Conservation (phyloP, 2,329 filamentous ascomycete species). For the Xylaria polymorpha region DNA sequence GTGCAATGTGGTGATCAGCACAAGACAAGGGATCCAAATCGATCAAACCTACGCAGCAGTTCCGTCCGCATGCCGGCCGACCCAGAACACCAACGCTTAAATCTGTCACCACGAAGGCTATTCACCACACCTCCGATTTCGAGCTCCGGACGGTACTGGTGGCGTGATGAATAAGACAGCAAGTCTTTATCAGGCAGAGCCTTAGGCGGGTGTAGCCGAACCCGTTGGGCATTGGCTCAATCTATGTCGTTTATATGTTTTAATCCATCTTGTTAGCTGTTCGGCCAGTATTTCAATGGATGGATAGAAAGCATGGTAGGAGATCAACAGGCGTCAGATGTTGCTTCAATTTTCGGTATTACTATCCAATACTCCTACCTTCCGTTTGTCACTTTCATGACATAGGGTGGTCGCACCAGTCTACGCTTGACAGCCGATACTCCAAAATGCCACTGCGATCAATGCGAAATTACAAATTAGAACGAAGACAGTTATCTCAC, state of each 20-base stretch:
- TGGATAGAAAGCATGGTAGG: constrained; percentile 26
- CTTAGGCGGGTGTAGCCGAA: not conserved
- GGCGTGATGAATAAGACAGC: constrained; percentile 17
- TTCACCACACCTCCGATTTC: not conserved
- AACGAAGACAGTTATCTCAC: constrained; percentile 14
- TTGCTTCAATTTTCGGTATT: constrained; percentile 27
- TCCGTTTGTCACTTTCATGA: not conserved
- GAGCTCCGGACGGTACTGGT: constrained; percentile 8
- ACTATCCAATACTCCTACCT: constrained; percentile 15
- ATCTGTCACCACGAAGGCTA: constrained; percentile 2
- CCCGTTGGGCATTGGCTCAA: not conserved
- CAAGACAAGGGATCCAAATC: not conserved
- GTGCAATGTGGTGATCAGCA: not conserved
- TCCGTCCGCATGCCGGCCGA: not conserved
- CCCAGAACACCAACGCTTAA: not conserved
- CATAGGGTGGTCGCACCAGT: not conserved
- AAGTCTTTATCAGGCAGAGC: not conserved
- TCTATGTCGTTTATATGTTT: constrained; percentile 21
- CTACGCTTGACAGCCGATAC: not conserved
- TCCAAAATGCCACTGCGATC: constrained; percentile 3
- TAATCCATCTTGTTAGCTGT: constrained; percentile 19
- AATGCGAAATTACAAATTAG: constrained; percentile 28
- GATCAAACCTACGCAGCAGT: not conserved
- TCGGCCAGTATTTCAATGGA: constrained; percentile 20
- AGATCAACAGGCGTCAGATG: constrained; percentile 3